Base-by-base conservation (phyloP, 225 moss, liverwort and hornwort species). In the Bryoerythrophyllum caledonicum region DNA sequence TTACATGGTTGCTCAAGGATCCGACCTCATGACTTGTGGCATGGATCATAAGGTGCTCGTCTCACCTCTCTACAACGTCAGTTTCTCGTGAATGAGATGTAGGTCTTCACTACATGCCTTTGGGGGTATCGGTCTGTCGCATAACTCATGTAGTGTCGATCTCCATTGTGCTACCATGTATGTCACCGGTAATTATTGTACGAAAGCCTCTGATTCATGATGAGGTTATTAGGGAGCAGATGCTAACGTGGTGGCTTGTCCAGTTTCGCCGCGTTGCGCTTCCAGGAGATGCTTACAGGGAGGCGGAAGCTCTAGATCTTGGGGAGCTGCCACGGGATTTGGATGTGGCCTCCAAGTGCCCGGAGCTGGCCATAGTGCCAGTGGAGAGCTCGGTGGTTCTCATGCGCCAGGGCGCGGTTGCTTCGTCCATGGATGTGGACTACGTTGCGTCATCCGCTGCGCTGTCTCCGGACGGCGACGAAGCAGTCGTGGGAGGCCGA, bases 41-140 rank as follows among this genome's bases (percentile, higher is more conserved):
- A 81, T 91, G 77, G 97, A 95, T 77, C 93, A 95, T 56, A 86
- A 85, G 86, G 91, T 95, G 53, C n/a, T 30, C 28, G 16, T 76
- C 70, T 74, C 54, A 48, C 74, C 58, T 80, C 19, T 43, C 53
- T 44, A 3, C 55, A 10, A 25, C n/a, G 19, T 63, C 24, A n/a
- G n/a, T n/a, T n/a, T n/a, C n/a, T n/a, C n/a, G n/a, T n/a, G n/a
- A n/a, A n/a, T n/a, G n/a, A n/a, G n/a, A n/a, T n/a, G n/a, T n/a
- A n/a, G n/a, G n/a, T n/a, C 41, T 11, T 11, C 41, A 41, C 41
- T 41, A 41, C 41, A 41, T 41, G 41, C 2, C 41, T 41, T 41
- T n/a, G n/a, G n/a, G n/a, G n/a, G n/a, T n/a, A n/a, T n/a, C n/a
- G n/a, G 41, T 40, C 40, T n/a, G 40, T 40, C 10, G 40, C 40